Evolutionary conservation across 2,329 filamentous ascomycete species (phyloP).

Genomic region (Gaeumannomyces sp.): DNA sequence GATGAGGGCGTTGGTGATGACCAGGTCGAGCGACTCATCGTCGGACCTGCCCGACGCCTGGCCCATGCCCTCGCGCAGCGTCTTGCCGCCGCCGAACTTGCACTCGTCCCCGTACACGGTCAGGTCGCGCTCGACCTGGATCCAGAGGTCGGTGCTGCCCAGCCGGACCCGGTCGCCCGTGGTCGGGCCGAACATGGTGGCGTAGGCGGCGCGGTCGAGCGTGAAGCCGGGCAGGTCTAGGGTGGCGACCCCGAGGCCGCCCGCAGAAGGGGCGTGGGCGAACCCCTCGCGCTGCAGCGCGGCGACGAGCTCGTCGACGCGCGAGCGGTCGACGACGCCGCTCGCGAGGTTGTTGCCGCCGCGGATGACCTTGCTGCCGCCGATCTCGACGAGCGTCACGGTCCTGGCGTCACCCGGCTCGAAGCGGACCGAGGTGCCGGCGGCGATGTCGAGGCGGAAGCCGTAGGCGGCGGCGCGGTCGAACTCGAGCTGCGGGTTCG

Average conservation of each 20-base stretch:
- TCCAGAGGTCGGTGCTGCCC: conserved; percentile 81
- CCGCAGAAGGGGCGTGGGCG: conserved; percentile 61
- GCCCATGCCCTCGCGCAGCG: conserved; percentile 89
- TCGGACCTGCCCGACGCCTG: conserved; percentile 75
- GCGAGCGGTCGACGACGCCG: conserved; percentile 60
- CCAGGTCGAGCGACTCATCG: conserved; percentile 69
- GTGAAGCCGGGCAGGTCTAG: conserved; percentile 49
- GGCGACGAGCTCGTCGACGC: conserved; percentile 59
- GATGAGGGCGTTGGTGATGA: conserved; percentile 84
- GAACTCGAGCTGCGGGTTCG: conserved; percentile 85
- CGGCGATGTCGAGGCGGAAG: conserved; percentile 80
- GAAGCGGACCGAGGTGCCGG: conserved; percentile 87
- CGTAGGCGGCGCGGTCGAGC: conserved; percentile 75
- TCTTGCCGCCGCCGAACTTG: conserved; percentile 92
- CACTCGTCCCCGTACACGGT: conserved; percentile 89
- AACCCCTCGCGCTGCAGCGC: conserved; percentile 69
- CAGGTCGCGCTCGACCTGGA: conserved; percentile 80
- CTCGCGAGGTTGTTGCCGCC: conserved; percentile 78
- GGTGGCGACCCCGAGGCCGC: conserved; percentile 38
- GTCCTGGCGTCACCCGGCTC: conserved; percentile 91
- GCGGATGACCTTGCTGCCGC: conserved; percentile 68
- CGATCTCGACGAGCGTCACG: conserved; percentile 84
- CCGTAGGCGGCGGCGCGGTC: conserved; percentile 79
- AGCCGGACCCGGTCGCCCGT: conserved; percentile 79
- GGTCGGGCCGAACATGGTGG: conserved; percentile 87